phyloP scores from a whole-genome alignment of 371 early-diverging fungal species.

The Actinomortierella wolfii region DNA sequence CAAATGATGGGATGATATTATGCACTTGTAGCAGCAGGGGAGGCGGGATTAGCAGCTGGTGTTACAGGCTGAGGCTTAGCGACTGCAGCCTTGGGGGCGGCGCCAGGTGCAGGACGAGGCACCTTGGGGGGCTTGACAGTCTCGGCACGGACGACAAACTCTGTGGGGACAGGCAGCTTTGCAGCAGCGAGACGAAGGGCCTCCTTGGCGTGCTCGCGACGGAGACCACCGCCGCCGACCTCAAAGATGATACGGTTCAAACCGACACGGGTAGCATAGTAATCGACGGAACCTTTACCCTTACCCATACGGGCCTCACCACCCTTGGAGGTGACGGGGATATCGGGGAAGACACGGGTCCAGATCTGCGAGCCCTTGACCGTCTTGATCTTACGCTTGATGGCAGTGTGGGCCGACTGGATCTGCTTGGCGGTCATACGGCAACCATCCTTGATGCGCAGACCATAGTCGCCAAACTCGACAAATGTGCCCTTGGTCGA shows the following conservation, averaged over 20 bases:
- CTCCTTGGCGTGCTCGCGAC: slow-evolving; percentile 81
- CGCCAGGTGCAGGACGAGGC: slow-evolving; percentile 27
- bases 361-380: slow-evolving; percentile 89
- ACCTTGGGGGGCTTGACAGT: slow-evolving; percentile 54
- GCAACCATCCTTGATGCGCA: slow-evolving; percentile 84
- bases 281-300: slow-evolving; percentile 95
- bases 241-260: slow-evolving; percentile 89
- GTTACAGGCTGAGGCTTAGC: slow-evolving; percentile 1
- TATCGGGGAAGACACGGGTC: slow-evolving; percentile 90
- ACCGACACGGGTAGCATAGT: slow-evolving; percentile 91
- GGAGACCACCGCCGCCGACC: slow-evolving; percentile 73
- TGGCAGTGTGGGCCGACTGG: slow-evolving; percentile 74
- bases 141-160: slow-evolving; percentile 67
- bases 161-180: slow-evolving; percentile 77
- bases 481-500: slow-evolving; percentile 88
- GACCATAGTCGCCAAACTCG: slow-evolving; percentile 88
- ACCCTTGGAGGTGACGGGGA: slow-evolving; percentile 92
- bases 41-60: background rate
- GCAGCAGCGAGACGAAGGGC: slow-evolving; percentile 72
- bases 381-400: slow-evolving; percentile 82
- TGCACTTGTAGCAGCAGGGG: slow-evolving; percentile 2
- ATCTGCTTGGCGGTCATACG: slow-evolving; percentile 86
- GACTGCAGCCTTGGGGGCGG: slow-evolving; percentile 2
- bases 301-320: slow-evolving; percentile 97
- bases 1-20: no score